Evolutionary conservation across 2,329 filamentous ascomycete genomes (phyloP), one percentile per base, ranked within the genome.

Genomic region (Helicocarpus griseus): DNA sequence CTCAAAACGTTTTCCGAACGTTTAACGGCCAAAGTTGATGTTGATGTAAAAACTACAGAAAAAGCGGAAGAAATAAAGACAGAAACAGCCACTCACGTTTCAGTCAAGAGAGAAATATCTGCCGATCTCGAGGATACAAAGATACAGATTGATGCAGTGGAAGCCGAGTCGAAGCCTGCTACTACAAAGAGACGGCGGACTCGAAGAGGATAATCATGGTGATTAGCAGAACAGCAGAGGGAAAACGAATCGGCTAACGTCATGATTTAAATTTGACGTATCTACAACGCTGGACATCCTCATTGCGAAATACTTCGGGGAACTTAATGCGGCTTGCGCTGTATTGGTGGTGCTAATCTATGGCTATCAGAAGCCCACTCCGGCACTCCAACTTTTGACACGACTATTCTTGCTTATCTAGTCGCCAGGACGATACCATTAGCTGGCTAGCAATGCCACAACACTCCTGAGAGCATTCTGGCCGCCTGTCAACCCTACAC

Each of bases 1-100:
- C 69, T 98, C 52, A 86, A 82, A 63, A 81, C 87, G 0, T 97
- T 97, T 62, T 85, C 89, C 0, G 85, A 87, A 57, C 77, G 73
- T 57, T 64, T 81, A n/a, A 65, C 63, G 57, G 64, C 66, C 31
- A 65, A 68, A 50, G 63, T 70, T 38, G 60, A 67, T 19, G 58
- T 62, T 4, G 60, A 70, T 31, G 9, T 49, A 39, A 24, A 49
- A 33, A 41, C 4, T 13, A 24, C 14, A 14, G 14, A 6, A 11
- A 17, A 35, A 3, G 17, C 21, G 21, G 36, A 40, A 14, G 8
- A 5, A 21, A 36, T 36, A 49, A 43, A 48, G 45, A 26, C 8
- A 3, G 45, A 46, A 24, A 13, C 17, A 5, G 22, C 35, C 4
- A 26, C 26, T 13, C 26, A 52, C 13, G 9, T 26, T 41, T 38